Base-by-base conservation (phyloP, 2,329 filamentous ascomycete genomes). In the Lojkania enalia region DNA sequence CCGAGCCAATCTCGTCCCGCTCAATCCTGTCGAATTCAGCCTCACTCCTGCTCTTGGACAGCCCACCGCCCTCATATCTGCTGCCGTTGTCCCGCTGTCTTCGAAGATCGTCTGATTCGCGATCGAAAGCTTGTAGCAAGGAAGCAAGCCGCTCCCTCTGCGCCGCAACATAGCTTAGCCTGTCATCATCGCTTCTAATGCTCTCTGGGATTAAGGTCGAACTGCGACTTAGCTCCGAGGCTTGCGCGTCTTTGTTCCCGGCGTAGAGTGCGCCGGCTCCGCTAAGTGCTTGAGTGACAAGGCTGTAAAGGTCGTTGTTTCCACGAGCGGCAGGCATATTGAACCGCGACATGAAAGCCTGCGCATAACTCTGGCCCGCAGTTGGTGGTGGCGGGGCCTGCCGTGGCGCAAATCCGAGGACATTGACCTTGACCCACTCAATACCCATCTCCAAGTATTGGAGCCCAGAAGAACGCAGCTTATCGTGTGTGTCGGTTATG, bases 1-100 rank as follows among this genome's bases (percentile, higher is more conserved):
- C 58, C 81, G 80, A 61, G 82, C 84, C 19, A 74, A 74, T 79
- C 63, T 91, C 87, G 23, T 85, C 69, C 20, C 63, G 83, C 51
- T 94, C 87, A 55, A 95, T 88, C 66, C 89, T 88, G 63, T 95
- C 90, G 63, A 96, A 96, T 58, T 95, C 92, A 15, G 81, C 82
- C 65, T 96, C 90, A 67, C 88, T 95, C 52, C 84, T 84, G 63
- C 88, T 92, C 73, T 92, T 92, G 58, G 82, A 86, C 59, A 95
- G 72, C 2, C 76, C 82, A 49, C 67, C 61, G 21, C 55, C 54
- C n/a, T 77, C 75, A 75, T 48, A 74, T 67, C 20, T 54, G 45
- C 72, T 74, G 49, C 76, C 69, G 2, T 67, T 60, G 15, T 71
- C 61, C 35, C 64, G 51, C 42, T 64, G 52, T 11, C 52, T 45